Percentiles rank a stretch among this genome's conserved stretches.
phyloP scores from a whole-genome alignment of 257 asterid species.

The Solanum phureja region DNA sequence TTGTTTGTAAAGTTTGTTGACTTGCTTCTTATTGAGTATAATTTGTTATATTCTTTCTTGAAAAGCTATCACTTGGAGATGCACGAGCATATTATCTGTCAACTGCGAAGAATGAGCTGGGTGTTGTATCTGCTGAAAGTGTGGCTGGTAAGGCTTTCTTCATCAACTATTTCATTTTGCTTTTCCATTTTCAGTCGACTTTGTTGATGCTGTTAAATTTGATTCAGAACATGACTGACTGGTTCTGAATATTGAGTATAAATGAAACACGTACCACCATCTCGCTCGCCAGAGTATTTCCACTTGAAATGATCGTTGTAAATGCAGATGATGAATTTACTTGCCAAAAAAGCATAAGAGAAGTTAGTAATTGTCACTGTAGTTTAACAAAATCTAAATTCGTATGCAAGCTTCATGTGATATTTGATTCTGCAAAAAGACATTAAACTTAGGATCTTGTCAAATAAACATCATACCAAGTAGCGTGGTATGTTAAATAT shows the following conservation, averaged over 20 bases:
- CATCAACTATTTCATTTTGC: background rate
- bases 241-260: background rate
- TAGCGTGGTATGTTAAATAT: background rate
- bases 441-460: background rate
- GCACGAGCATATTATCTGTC: conserved; percentile 90
- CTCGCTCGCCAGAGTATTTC: background rate
- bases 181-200: background rate
- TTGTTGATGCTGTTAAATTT: background rate
- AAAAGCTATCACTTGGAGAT: conserved; percentile 93
- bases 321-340: background rate
- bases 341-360: background rate
- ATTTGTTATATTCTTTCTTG: conserved; percentile 14
- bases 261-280: background rate
- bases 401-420: background rate
- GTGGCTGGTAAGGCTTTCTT: conserved; percentile 47
- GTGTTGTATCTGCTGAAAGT: conserved; percentile 90
- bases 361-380: background rate
- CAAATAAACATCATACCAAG: background rate
- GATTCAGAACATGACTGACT: background rate
- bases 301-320: background rate
- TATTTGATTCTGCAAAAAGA: background rate
- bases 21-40: background rate
- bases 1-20: background rate
- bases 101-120: conserved; percentile 88
- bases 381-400: background rate